Base-by-base conservation (phyloP, 257 asterid species). In the Primulina eburnea region DNA sequence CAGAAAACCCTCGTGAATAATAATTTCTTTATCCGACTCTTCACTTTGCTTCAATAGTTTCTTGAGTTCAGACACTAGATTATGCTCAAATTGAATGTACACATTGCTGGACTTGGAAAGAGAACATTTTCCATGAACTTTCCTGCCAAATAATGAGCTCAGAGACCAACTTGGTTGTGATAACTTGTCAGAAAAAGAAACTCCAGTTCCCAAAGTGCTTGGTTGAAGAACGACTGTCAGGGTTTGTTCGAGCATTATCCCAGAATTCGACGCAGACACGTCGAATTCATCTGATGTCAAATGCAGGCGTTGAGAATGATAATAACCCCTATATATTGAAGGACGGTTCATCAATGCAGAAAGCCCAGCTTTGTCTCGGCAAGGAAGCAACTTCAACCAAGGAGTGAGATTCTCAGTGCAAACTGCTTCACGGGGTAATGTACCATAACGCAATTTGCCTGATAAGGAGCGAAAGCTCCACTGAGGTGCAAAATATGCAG, bases 351-450 rank as follows among this genome's bases (percentile, higher is more conserved):
- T 88, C 70, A 91, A 77, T 50, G 92, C 83, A 78, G 99, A 81
- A 80, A 94, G 78, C 67, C 99, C 99, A 20, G 88, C 93, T 84
- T 89, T 94, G 78, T 91, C 99, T 69, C 98, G 84, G 77, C 99
- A 94, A 0, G 99, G 99, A 84, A 91, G 99, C 85, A 94, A 73
- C 87, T 94, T 94, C 84, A 94, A 82, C 99, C 99, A 94, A 5
- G 99, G 99, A 57, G 99, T 94, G 69, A 94, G 95, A 79, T 94
- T 94, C 81, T 94, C 98, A 33, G 99, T 94, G 87, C 99, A 94
- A 75, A 94, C 99, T 71, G 99, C 97, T 79, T 94, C 99, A 66
- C 97, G 99, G 75, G 98, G 99, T 83, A 94, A 82, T 59, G 96
- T 86, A 59, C 99, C 99, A 21, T 89, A 94, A 35, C 90, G 89